Evolutionary conservation across 1,139 yeast genomes (phyloP).

Genomic region (Kurtzmaniella quercitrusa): DNA sequence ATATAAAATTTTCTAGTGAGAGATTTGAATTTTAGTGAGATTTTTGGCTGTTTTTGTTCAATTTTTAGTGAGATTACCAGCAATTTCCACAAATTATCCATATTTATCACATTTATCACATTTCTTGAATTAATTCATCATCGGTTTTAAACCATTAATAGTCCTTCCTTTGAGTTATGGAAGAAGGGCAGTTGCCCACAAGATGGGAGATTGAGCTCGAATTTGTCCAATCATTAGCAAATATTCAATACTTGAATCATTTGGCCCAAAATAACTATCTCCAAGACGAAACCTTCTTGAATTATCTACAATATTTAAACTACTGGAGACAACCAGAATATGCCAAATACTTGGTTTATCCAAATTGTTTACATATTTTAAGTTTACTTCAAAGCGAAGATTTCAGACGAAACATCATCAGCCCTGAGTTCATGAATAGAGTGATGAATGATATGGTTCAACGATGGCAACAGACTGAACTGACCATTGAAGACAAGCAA

Average conservation of each 20-base stretch:
- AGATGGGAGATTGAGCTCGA: slow-evolving; percentile 82
- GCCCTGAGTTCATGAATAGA: slow-evolving; percentile 54
- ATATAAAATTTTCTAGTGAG: too few species aligned
- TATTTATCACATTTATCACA: too few species aligned
- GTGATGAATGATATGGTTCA: slow-evolving; percentile 75
- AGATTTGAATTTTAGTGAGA: too few species aligned
- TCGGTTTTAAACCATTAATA: too few species aligned
- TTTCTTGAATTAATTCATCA: too few species aligned
- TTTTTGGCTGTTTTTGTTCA: too few species aligned
- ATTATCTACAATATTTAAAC: slow-evolving; percentile 62
- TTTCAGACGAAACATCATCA: slow-evolving; percentile 51
- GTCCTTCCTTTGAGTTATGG: slow-evolving; percentile 6
- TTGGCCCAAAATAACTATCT: slow-evolving; percentile 71
- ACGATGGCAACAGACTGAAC: slow-evolving; percentile 49
- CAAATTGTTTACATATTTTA: slow-evolving; percentile 66
- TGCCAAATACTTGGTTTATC: slow-evolving; percentile 64
- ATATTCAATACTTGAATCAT: slow-evolving; percentile 69
- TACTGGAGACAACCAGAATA: slow-evolving; percentile 73
- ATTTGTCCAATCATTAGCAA: slow-evolving; percentile 78
- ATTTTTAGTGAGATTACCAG: too few species aligned
- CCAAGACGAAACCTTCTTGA: slow-evolving; percentile 55
- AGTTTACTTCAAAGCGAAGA: slow-evolving; percentile 54
- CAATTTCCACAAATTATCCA: too few species aligned
- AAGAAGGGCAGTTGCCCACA: slow-evolving; percentile 47
- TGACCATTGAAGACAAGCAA: slow-evolving; percentile 3